A percentile compares a stretch with the other conserved stretches of the same genome.
Conservation (phyloP, 2,329 filamentous ascomycete species). For the Aspergillus arachidicola region DNA sequence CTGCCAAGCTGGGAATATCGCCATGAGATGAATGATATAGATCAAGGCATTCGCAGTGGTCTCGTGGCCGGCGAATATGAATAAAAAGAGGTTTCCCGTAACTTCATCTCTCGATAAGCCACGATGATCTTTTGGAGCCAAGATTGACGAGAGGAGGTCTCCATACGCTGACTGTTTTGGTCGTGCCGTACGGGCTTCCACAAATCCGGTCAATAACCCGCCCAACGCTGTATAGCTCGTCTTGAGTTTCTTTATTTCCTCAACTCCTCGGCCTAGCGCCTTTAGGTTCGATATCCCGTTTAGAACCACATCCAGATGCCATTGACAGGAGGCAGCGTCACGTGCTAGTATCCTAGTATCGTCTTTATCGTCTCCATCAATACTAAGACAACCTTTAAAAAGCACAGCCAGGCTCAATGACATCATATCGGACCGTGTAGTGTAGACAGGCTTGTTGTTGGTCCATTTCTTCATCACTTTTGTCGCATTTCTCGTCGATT, state of each 20-base stretch:
- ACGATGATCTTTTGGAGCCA: not conserved
- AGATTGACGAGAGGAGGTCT: slow-evolving; percentile 5
- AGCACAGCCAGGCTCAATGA: slow-evolving; percentile 3
- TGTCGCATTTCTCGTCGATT: not conserved
- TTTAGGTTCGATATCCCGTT: not conserved
- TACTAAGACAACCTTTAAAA: not conserved
- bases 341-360: no score
- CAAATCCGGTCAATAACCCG: not conserved
- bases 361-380: not conserved
- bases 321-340: not conserved
- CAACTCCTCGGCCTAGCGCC: not conserved
- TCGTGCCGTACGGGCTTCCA: not conserved
- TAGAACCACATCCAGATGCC: not conserved
- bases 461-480: not conserved
- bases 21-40: slow-evolving; percentile 3
- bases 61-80: slow-evolving; percentile 11
- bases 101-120: not conserved
- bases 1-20: slow-evolving; percentile 9
- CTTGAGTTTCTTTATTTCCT: not conserved
- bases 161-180: not conserved
- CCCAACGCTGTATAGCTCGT: not conserved
- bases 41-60: slow-evolving; percentile 9
- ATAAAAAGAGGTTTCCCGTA: slow-evolving; percentile 4
- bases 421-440: slow-evolving; percentile 5
- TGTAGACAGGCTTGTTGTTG: not conserved